Evolutionary conservation across 495 filamentous ascomycete genomes (phyloP), one percentile per base, ranked within the genome.

Genomic region (Penicillium pancosmium): DNA sequence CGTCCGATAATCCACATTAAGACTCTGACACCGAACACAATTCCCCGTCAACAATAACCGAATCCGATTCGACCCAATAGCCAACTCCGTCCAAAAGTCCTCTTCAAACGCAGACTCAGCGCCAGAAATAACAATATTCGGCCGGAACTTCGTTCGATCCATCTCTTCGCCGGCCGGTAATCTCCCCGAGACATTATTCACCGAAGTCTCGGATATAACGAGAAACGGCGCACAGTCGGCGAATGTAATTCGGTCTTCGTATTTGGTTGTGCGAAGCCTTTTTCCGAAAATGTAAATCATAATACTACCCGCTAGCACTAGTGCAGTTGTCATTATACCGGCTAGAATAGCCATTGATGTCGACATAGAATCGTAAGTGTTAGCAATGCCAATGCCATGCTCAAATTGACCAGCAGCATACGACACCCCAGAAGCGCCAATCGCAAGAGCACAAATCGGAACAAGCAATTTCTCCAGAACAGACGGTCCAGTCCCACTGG

Each of bases 1-100:
- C 23, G 88, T 93, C 10, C 73, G 67, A 65, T 91, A 96, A 68
- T 96, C 91, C 52, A 96, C 84, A 74, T 96, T 95, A 61, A 96
- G 70, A 54, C 86, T 90, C 47, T 73, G 70, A 67, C 93, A 97
- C 13, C 93, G 78, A n/a, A 79, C 80, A 68, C 92, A 97, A 67
- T 96, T 96, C 23, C 86, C 86, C 35, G 86, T 91, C 52, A 93
- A 67, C 8, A 82, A 66, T 5, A 94, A 72, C 15, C 78, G 73
- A 15, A 72, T 56, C 23, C 19, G 52, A 11, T 56, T 47, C 9
- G 47, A 12, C 7, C 64, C 50, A 23, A 91, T 63, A 3, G 60
- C 58, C 31, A 91, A 66, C 65, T 89, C 87, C 10, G 78, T 85
- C 93, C 93, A 98, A 68, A 83, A 94, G 61, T 97, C 93, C 65